Evolutionary conservation across 345 rosid genomes (phyloP), one percentile per base, ranked within the genome.

Genomic region (Lumnitzera littorea): DNA sequence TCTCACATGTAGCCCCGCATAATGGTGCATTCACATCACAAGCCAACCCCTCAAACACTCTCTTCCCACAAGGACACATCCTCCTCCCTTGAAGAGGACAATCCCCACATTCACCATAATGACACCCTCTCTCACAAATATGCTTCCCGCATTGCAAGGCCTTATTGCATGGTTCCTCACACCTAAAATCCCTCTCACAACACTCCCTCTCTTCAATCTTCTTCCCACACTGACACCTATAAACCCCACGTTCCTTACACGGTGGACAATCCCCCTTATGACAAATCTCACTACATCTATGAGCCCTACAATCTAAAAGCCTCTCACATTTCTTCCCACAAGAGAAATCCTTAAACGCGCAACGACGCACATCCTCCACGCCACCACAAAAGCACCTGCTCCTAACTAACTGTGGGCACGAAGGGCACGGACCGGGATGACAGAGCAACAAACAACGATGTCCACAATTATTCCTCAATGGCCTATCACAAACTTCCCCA

Each of bases 371-470:
- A 46, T 84, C 96, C 46, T 71, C 80, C 12, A 75, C 62, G 16
- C 74, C 74, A 0, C 87, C 84, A 15, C 97, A 92, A 61, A 82
- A 89, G 72, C 97, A 92, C 15, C 59, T 57, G 16, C 78, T 57
- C 47, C 78, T 76, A 2, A 85, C 78, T 2, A 86, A 78, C 74
- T 87, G 84, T 1, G 97, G 97, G 62, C 97, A 92, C 48, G 96
- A 67, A 0, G 98, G 94, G 67, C 96, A 87, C 24, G 97, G 91
- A 11, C 96, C 98, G 2, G 98, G 96, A 55, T 92, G 98, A 48
- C 90, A 89, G 13, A 92, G 70, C 9, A 92, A 70, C 65, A 92
- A 72, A 53, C 98, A 89, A 57, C 70, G 76, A 62, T 92, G 96
- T 3, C 97, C 97, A 29, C 96, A 92, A 24, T 73, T 75, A 53